Evolutionary conservation across 2,329 filamentous ascomycete genomes (phyloP), one percentile per base, ranked within the genome.

Genomic region (Tothia fuscella): DNA sequence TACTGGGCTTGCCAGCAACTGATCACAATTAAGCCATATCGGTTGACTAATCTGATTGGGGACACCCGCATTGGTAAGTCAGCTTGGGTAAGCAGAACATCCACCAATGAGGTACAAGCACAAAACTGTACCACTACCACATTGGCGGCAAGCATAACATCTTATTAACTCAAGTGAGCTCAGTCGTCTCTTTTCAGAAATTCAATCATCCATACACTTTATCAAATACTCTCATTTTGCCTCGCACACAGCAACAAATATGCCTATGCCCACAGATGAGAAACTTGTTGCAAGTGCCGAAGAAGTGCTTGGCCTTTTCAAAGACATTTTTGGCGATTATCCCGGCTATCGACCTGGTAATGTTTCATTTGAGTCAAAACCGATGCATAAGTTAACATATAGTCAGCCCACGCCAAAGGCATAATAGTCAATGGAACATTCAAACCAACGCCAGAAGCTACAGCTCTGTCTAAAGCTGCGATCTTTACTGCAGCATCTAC

Each of bases 331-430:
- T 19, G 50, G 50, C 17, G 47, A 42, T 9, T 46, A 46, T 12
- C 47, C 43, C 9, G 49, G 53, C 25, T 59, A 56, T 41, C 48
- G 57, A 22, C 56, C 57, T 24, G 57, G 56, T 59, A 47, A 13
- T 46, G 43, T 6, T 7, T 10, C 7, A 13, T 22, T 17, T 3
- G 10, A 9, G 9, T 21, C 14, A 10, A 6, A 10, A 14, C 14
- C 33, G 19, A 16, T 12, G n/a, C 32, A n/a, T 7, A 6, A 5
- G 9, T 45, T 46, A 39, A 47, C 38, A 21, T 32, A 37, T 5
- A 26, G 31, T 31, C 44, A 72, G 71, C 70, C 7, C 72, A 78
- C 46, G 71, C 72, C 14, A 67, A 70, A 56, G 72, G 72, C 10
- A 54, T 64, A 22, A 59, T 76, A 28, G 53, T 72, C 9, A 66